Percentiles rank a stretch among this genome's conserved stretches.
These are phyloP conservation scores for Alternaria hordeiaustralica DNA, from an alignment of 2,329 filamentous ascomycete genomes.

Conservation along the genomic window DNA sequence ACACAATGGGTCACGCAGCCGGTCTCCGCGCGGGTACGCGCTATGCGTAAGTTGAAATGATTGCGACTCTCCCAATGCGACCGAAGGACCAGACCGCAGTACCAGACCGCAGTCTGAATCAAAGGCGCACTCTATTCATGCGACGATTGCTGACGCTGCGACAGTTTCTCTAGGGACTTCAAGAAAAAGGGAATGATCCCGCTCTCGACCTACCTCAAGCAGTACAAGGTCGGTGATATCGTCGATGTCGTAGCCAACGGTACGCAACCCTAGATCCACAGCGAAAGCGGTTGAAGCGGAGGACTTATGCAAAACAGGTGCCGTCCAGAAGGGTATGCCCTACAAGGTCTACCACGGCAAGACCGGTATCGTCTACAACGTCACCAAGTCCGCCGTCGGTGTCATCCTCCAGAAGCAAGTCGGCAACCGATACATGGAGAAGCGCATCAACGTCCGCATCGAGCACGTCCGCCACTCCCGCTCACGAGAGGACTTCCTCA, in stretches of 20 bases:
- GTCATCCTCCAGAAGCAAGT: constrained; percentile 98
- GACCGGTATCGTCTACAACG: constrained; percentile 94
- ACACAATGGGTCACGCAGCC: constrained; percentile 62
- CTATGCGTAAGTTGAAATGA: constrained; percentile 45
- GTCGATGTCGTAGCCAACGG: constrained; percentile 99
- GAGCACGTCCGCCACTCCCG: constrained; percentile 96
- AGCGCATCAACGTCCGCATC: constrained; percentile 98
- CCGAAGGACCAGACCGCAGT: no score
- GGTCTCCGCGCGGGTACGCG: constrained; percentile 54
- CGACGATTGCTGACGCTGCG: constrained; percentile 27
- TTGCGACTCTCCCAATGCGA: neutral
- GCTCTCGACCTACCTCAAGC: constrained; percentile 91
- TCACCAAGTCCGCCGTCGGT: constrained; percentile 96
- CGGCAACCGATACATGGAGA: constrained; percentile 99
- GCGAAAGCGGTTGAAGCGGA: constrained; percentile 10
- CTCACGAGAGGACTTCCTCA: constrained; percentile 95
- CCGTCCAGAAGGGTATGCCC: constrained; percentile 72
- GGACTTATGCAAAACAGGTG: constrained; percentile 41
- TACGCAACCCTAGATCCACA: constrained; percentile 63
- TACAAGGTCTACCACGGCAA: constrained; percentile 99
- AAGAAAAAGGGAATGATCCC: constrained; percentile 94
- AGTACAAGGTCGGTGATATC: constrained; percentile 98
- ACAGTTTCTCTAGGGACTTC: constrained; percentile 83
- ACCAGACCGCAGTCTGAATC: neutral
- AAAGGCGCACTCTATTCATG: neutral